Evolutionary conservation across 192 early-diverging fungal genomes (phyloP).

Genomic region (Mortierella antarctica): DNA sequence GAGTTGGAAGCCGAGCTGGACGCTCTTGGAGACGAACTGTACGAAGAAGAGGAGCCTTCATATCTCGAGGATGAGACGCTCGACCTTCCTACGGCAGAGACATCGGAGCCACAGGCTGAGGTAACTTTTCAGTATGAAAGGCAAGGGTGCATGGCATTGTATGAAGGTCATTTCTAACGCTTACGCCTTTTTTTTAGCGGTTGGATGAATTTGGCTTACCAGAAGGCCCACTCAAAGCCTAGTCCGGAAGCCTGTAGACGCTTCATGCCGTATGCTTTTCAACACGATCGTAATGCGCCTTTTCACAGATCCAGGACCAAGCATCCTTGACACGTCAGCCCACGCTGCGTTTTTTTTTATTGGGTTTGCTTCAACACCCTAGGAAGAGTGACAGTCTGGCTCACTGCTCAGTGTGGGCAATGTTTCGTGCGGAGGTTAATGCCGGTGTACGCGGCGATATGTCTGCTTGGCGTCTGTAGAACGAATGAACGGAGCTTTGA

Average conservation of each 20-base stretch:
- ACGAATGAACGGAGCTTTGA: no score
- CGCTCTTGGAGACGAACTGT: slow-evolving; percentile 92
- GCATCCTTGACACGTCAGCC: no score
- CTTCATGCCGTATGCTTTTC: no score
- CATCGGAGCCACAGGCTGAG: slow-evolving; percentile 59
- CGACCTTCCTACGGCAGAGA: slow-evolving; percentile 59
- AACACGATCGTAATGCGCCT: no score
- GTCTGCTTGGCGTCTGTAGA: no score
- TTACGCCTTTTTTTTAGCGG: slow-evolving; percentile 33
- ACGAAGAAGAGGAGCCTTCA: slow-evolving; percentile 84
- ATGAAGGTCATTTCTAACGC: not conserved
- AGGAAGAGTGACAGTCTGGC: no score
- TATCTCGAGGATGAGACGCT: slow-evolving; percentile 82
- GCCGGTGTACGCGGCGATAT: no score
- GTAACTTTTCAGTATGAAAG: slow-evolving; percentile 36
- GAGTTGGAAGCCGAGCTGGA: slow-evolving; percentile 99
- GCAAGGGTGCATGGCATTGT: slow-evolving; percentile 1
- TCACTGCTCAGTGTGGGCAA: no score
- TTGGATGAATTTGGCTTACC: slow-evolving; percentile 67
- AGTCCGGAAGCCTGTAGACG: not conserved
- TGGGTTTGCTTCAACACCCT: no score
- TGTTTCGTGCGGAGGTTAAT: no score
- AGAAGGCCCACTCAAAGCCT: slow-evolving; percentile 62
- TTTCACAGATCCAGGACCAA: no score
- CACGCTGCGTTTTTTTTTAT: no score